These are phyloP conservation scores for Botryotinia calthae DNA, from an alignment of 2,329 filamentous ascomycete species.

Conservation along the genomic window DNA sequence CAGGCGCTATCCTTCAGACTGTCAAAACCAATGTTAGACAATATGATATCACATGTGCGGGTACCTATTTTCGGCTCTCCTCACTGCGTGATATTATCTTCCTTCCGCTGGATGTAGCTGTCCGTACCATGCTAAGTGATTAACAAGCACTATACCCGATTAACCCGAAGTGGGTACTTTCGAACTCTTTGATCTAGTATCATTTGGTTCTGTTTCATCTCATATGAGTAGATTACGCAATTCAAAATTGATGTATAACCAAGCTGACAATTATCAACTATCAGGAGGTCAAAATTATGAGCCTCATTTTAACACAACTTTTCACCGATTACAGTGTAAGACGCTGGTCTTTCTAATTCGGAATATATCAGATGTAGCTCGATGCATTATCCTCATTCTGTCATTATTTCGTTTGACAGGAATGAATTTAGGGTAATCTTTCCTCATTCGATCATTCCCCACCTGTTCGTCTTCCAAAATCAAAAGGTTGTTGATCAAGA, in stretches of 20 bases:
- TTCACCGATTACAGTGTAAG: conserved; percentile 11
- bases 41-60: conserved; percentile 15
- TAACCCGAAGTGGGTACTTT: not conserved
- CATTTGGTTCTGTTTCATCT: not conserved
- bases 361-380: conserved; percentile 3
- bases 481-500: not conserved
- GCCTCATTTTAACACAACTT: conserved; percentile 13
- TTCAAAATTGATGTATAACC: conserved; percentile 5
- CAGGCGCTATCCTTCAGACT: not conserved
- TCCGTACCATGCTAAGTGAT: conserved; percentile 5
- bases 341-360: conserved; percentile 2
- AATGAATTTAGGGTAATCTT: conserved; percentile 1
- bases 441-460: not conserved
- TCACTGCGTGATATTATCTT: conserved; percentile 13
- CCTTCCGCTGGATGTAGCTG: conserved; percentile 11
- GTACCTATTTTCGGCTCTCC: conserved; percentile 2
- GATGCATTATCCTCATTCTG: not conserved
- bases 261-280: not conserved
- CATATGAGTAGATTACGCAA: conserved; percentile 4
- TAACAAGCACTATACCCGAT: not conserved
- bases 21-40: not conserved
- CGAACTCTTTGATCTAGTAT: not conserved
- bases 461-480: not conserved
- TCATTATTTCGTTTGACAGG: not conserved
- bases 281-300: conserved; percentile 17